These are phyloP conservation scores for Fraxinus sp. DNA, from an alignment of 305 asterid genomes.

Conservation along the genomic window DNA sequence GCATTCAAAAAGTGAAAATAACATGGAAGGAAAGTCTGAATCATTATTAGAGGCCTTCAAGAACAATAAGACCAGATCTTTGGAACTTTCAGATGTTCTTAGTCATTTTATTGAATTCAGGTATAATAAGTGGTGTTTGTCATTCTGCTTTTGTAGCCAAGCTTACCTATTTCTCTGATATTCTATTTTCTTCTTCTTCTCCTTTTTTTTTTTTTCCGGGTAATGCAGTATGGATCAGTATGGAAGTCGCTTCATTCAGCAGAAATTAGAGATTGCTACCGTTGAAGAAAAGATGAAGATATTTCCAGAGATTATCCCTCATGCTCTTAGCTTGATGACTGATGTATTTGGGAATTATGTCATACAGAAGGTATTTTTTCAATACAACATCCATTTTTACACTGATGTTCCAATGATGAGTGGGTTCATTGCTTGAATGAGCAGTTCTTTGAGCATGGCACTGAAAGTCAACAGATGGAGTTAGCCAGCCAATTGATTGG, in stretches of 20 bases:
- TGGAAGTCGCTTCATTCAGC: constrained; percentile 93
- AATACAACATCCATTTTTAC: background rate
- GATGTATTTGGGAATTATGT: constrained; percentile 91
- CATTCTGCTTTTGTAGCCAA: constrained; percentile 19
- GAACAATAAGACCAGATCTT: constrained; percentile 53
- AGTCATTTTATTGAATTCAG: constrained; percentile 65
- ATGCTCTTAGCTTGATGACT: constrained; percentile 62
- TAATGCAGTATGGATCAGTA: constrained; percentile 75
- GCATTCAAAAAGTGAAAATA: constrained; percentile 41
- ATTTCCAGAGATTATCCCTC: constrained; percentile 61
- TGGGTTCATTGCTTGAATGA: constrained; percentile 19
- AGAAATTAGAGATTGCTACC: constrained; percentile 79
- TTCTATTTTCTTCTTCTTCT: background rate
- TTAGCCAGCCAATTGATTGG: constrained; percentile 66
- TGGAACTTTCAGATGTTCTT: constrained; percentile 64
- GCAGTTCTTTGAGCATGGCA: constrained; percentile 88
- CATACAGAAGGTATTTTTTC: constrained; percentile 66
- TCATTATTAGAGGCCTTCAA: constrained; percentile 61
- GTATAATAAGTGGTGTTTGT: constrained; percentile 29
- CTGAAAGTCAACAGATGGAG: constrained; percentile 66
- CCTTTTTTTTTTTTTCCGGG: background rate
- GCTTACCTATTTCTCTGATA: constrained; percentile 11
- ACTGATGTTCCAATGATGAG: constrained; percentile 9
- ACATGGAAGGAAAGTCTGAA: constrained; percentile 42
- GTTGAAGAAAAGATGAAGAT: constrained; percentile 66